These are phyloP conservation scores for Trichophyton mentagrophytes DNA, from an alignment of 2,329 filamentous ascomycete genomes.

Conservation along the genomic window DNA sequence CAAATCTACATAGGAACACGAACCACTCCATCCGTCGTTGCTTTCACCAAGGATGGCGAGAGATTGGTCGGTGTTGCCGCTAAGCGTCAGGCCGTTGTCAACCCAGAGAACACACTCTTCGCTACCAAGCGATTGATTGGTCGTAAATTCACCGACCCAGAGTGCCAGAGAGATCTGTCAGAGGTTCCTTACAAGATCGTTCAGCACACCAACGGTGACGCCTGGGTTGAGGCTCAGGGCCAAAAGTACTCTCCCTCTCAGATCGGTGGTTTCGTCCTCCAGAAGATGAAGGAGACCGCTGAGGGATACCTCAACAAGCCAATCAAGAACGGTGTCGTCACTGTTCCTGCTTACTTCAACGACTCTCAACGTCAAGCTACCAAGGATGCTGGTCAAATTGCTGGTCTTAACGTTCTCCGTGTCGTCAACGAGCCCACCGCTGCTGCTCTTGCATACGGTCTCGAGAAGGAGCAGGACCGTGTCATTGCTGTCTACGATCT, in stretches of 20 bases:
- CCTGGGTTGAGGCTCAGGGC: slow-evolving; percentile 85
- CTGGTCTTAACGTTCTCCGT: slow-evolving; percentile 90
- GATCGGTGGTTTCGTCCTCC: slow-evolving; percentile 88
- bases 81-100: slow-evolving; percentile 96
- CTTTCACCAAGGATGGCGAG: slow-evolving; percentile 90
- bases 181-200: slow-evolving; percentile 98
- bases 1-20: slow-evolving; percentile 50
- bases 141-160: slow-evolving; percentile 84
- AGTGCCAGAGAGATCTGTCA: slow-evolving; percentile 94
- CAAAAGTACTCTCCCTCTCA: slow-evolving; percentile 98
- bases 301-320: slow-evolving; percentile 83
- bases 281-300: slow-evolving; percentile 99
- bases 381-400: slow-evolving; percentile 94
- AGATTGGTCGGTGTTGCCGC: slow-evolving; percentile 92
- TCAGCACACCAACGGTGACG: slow-evolving; percentile 90
- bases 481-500: slow-evolving; percentile 94
- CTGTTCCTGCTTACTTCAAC: slow-evolving; percentile 97
- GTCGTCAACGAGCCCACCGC: slow-evolving; percentile 97
- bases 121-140: slow-evolving; percentile 98
- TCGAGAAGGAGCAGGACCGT: slow-evolving; percentile 85
- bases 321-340: slow-evolving; percentile 92
- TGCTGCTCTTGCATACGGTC: slow-evolving; percentile 86
- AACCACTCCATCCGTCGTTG: slow-evolving; percentile 88
- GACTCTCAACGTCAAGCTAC: slow-evolving; percentile 95
- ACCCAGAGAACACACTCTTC: slow-evolving; percentile 96